Evolutionary conservation across 805 yeast genomes (phyloP).

Genomic region (Kodamaea sagamina): DNA sequence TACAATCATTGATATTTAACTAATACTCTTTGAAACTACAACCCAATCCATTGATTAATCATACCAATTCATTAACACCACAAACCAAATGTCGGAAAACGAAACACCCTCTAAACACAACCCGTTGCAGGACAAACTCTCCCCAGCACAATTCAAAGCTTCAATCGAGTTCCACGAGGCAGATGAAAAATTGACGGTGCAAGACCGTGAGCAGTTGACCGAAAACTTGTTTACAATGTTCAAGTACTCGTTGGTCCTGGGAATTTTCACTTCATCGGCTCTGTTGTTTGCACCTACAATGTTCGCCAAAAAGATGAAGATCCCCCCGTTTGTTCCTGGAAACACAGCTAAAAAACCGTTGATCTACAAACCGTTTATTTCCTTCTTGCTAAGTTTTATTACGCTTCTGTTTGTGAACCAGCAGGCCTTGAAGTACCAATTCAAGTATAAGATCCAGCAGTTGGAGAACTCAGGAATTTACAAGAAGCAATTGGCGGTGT

Average conservation of each 20-base stretch:
- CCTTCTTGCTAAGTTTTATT: conserved; percentile 33
- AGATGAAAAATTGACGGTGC: conserved; percentile 32
- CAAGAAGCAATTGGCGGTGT: conserved; percentile 26
- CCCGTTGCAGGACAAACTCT: conserved; percentile 30
- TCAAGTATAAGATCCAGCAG: conserved; percentile 20
- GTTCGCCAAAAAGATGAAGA: conserved; percentile 15
- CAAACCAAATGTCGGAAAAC: conserved; percentile 6
- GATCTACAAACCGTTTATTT: conserved; percentile 35
- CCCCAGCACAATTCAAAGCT: conserved; percentile 40
- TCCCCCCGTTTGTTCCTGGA: conserved; percentile 9
- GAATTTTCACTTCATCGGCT: conserved; percentile 27
- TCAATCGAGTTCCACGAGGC: conserved; percentile 43
- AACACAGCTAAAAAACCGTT: conserved; percentile 15
- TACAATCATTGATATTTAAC: no score
- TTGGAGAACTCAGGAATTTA: conserved; percentile 19
- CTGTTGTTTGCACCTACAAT: conserved; percentile 36
- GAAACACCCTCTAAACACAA: conserved; percentile 15
- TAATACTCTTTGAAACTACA: no score
- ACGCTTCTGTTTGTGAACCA: conserved; percentile 29
- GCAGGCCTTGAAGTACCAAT: conserved; percentile 25
- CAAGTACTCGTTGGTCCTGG: conserved; percentile 25
- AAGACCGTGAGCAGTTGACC: conserved; percentile 35
- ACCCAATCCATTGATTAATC: no score
- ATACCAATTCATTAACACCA: no score
- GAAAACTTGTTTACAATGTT: conserved; percentile 31